Conservation (phyloP, 2,329 filamentous ascomycete species). For the Epichloe baconii region DNA sequence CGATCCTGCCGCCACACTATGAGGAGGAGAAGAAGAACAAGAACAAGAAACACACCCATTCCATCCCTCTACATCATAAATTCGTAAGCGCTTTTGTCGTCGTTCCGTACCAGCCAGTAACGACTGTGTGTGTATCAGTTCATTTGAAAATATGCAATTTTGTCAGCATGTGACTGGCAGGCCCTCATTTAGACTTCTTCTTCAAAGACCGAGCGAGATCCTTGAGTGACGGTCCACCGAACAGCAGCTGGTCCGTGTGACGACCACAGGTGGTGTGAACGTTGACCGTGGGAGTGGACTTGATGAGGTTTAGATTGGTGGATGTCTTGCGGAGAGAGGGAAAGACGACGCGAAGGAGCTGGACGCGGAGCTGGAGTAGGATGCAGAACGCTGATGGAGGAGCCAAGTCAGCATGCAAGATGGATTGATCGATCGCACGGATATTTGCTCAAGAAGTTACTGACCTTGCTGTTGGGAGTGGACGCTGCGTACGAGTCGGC, state of each 20-base stretch:
- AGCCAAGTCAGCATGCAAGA: constrained; percentile 9
- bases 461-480: constrained; percentile 13
- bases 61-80: constrained; percentile 1
- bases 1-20: not conserved
- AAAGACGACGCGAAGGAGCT: constrained; percentile 11
- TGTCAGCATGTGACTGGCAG: not conserved
- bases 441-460: not conserved
- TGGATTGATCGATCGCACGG: too few relatives aligned
- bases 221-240: constrained; percentile 33
- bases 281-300: constrained; percentile 31
- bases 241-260: constrained; percentile 40
- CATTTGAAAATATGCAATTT: constrained; percentile 3
- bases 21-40: not conserved
- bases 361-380: constrained; percentile 18
- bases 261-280: constrained; percentile 42
- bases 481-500: constrained; percentile 12
- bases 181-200: constrained; percentile 11
- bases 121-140: constrained; percentile 4
- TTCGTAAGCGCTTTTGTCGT: constrained; percentile 5
- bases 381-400: constrained; percentile 13
- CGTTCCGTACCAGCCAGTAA: constrained; percentile 17
- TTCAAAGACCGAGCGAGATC: constrained; percentile 30
- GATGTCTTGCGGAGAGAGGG: constrained; percentile 18
- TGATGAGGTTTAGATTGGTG: constrained; percentile 20
- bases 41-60: not conserved